Evolutionary conservation across 2,329 filamentous ascomycete genomes (phyloP).

Genomic region (Paradendryphiella salina): DNA sequence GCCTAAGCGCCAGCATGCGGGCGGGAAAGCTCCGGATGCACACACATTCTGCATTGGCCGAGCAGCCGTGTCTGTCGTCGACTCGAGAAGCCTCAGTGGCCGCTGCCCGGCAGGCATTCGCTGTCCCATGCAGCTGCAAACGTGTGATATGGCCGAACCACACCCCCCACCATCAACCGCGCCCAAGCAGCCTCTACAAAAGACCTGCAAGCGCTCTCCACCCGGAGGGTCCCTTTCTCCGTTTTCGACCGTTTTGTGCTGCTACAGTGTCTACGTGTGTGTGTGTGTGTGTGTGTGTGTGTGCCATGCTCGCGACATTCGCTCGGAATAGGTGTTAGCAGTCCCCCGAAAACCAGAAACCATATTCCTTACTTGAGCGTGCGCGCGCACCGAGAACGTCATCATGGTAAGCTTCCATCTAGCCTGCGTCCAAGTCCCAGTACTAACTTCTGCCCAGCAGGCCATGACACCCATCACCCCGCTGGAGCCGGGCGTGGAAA

Average conservation of each 20-base stretch:
- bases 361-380: constrained; percentile 17
- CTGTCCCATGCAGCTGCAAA: constrained; percentile 38
- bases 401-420: constrained; percentile 43
- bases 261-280: constrained; percentile 31
- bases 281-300: constrained; percentile 31
- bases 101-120: constrained; percentile 31
- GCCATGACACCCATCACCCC: constrained; percentile 52
- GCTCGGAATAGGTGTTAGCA: constrained; percentile 30
- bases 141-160: constrained; percentile 38
- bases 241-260: constrained; percentile 39
- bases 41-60: too few relatives aligned
- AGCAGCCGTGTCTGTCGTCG: constrained; percentile 22
- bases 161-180: constrained; percentile 40
- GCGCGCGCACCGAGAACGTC: constrained; percentile 28
- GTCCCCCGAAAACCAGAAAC: constrained; percentile 16
- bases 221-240: constrained; percentile 47
- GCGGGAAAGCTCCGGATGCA: constrained; percentile 31
- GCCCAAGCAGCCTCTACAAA: constrained; percentile 48
- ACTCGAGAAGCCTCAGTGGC: constrained; percentile 35
- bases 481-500: constrained; percentile 50
- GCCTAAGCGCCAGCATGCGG: constrained; percentile 43
- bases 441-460: constrained; percentile 44
- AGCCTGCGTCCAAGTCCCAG: constrained; percentile 12
- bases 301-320: constrained; percentile 38
- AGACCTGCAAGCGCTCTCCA: constrained; percentile 48